Base-by-base conservation (phyloP, 164 flowering plant genomes). In the Pachysandra terminalis region DNA sequence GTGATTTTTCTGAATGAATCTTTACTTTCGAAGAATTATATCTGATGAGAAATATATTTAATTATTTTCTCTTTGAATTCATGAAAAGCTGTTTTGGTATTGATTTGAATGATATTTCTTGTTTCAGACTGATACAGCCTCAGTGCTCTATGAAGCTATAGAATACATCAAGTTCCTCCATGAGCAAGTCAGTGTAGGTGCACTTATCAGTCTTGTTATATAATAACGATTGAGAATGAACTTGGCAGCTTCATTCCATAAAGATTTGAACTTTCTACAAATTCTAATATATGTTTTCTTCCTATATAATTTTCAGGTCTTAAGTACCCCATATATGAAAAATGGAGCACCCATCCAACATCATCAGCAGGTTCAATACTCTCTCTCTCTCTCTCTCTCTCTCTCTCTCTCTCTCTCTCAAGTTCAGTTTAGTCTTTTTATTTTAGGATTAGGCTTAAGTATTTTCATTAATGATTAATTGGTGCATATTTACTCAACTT, bases 111-210 rank as follows among this genome's bases (percentile, higher is more conserved):
- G 14, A 24, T 56, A 68, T 35, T n/a, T 60, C 16, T 52, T 41
- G 63, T 55, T 62, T 24, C 86, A 88, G 93, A 88, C 90, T 56
- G 93, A 88, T 80, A 86, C 93, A 15, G 93, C 93, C 22, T 88
- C 93, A 55, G 93, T 88, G 68, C 89, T 88, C 35, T 89, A 85
- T 54, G 93, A 88, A 80, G 93, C 93, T 4, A 83, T 88, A 23
- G 93, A 82, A 58, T 86, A 86, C 80, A 85, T 88, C 80, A 88
- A 85, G 79, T 84, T 83, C 74, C 89, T 88, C 28, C 93, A 88
- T 74, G 93, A 82, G 72, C 93, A 88, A 86, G 93, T 88, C 78
- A 71, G 58, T 79, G 90, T 88, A 83, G 21, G 90, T 81, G 59
- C 35, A 68, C n/a, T 55, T 54, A 17, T 52, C 25, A 32, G 37